Conservation (phyloP, 306 rosid genomes). For the Abrus precatorius region DNA sequence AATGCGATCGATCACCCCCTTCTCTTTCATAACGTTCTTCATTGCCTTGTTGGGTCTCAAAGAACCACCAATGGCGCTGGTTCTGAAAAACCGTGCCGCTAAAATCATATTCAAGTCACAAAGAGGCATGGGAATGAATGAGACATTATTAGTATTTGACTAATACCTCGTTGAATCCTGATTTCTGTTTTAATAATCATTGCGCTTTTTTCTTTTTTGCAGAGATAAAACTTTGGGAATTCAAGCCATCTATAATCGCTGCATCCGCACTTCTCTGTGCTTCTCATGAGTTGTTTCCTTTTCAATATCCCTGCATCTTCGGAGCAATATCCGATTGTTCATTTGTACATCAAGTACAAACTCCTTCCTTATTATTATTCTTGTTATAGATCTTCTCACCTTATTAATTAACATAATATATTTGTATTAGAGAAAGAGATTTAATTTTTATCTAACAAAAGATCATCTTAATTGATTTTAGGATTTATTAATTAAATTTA, state of each 20-base stretch:
- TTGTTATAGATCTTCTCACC: not conserved
- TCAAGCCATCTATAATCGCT: slow-evolving; percentile 77
- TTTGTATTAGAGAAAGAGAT: too few relatives aligned
- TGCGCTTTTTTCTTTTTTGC: slow-evolving; percentile 13
- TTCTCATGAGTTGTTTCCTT: slow-evolving; percentile 72
- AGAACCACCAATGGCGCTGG: slow-evolving; percentile 58
- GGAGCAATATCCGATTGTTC: slow-evolving; percentile 63
- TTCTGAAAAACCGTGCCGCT: slow-evolving; percentile 71
- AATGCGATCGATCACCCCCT: slow-evolving; percentile 90
- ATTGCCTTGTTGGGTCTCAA: slow-evolving; percentile 56
- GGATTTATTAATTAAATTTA: too few relatives aligned
- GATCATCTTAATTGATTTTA: too few relatives aligned
- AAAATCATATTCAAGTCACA: slow-evolving; percentile 77
- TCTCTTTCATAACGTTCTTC: slow-evolving; percentile 77
- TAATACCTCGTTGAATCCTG: not conserved
- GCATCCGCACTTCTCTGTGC: slow-evolving; percentile 82
- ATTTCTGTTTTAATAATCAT: not conserved
- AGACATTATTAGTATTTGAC: not conserved
- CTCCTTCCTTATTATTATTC: not conserved
- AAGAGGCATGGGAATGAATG: slow-evolving; percentile 54
- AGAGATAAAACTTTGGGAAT: slow-evolving; percentile 69
- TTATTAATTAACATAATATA: too few relatives aligned
- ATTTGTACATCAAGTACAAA: slow-evolving; percentile 66
- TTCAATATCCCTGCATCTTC: slow-evolving; percentile 66
- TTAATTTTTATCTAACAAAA: too few relatives aligned